Evolutionary conservation across 768 basidiomycete genomes (phyloP), one percentile per base, ranked within the genome.

Genomic region (Pleurotus sapidus): DNA sequence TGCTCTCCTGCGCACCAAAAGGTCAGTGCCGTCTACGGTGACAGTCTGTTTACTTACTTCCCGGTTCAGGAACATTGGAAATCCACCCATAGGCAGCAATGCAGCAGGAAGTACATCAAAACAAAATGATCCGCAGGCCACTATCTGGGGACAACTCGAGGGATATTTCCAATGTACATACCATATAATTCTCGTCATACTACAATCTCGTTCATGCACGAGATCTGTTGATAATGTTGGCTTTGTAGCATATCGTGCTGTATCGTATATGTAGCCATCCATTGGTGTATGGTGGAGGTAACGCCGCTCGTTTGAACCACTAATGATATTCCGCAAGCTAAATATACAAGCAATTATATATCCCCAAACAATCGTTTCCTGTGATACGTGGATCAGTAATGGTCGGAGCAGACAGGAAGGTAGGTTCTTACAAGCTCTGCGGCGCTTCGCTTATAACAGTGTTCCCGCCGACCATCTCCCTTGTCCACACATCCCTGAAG

Each of bases 401-500:
- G 46, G 18, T 49, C 11, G 24, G 46, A 38, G 38, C 23, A 55
- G 24, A 23, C 15, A n/a, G 12, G 39, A 42, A 56, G 55, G 15
- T 34, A 20, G 40, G 20, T 8, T 56, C 91, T 75, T 65, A 93
- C 91, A 93, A 63, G 51, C 76, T 60, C 17, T 77, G 74, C 3
- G 91, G 91, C 0, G 91, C 83, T 55, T 92, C 87, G 60, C 83
- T 91, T 60, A 92, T 80, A 20, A 88, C 66, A 0, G 84, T 86
- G 59, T 79, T 77, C 0, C 90, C 89, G 12, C 91, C 92, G 2
- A 86, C 70, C 88, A 93, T 91, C 72, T 94, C 91, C 56, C 91
- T 74, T n/a, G 83, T 81, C 91, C 92, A 93, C 0, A 93, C 92
- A 60, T 94, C 91, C 43, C 89, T 75, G 66, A 93, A 63, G 70